Evolutionary conservation across 1,139 yeast genomes (phyloP).

Genomic region (Zygosaccharomyces pseudobailii): DNA sequence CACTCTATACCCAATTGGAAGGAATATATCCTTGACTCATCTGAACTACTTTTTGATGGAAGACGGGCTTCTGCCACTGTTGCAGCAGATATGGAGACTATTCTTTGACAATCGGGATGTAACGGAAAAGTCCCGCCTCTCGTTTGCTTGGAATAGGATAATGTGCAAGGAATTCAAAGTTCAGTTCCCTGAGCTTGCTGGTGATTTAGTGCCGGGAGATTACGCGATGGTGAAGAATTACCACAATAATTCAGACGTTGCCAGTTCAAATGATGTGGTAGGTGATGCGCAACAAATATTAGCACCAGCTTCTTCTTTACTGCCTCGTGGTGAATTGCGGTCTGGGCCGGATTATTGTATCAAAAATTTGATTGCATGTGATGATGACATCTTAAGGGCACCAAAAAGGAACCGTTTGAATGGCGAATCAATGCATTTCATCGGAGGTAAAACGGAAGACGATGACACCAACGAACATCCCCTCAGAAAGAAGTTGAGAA

Average conservation of each 20-base stretch:
- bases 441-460: background rate
- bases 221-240: constrained; percentile 18
- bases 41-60: constrained; percentile 16
- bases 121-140: constrained; percentile 6
- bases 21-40: constrained; percentile 27
- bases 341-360: background rate
- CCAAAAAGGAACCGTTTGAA: background rate
- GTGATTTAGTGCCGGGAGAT: constrained; percentile 24
- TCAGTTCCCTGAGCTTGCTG: constrained; percentile 28
- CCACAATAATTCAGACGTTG: constrained; percentile 8
- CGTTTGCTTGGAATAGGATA: constrained; percentile 31
- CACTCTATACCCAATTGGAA: constrained; percentile 25
- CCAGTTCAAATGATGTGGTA: constrained; percentile 1
- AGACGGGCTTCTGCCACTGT: constrained; percentile 23
- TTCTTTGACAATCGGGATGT: constrained; percentile 11
- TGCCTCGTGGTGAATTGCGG: background rate
- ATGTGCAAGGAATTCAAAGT: constrained; percentile 27
- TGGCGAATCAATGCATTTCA: background rate
- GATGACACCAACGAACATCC: background rate
- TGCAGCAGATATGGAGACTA: constrained; percentile 21
- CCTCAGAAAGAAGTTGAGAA: constrained; percentile 3
- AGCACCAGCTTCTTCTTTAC: background rate
- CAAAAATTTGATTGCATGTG: constrained; percentile 14
- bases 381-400: constrained; percentile 5
- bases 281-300: background rate